Base-by-base conservation (phyloP, 805 yeast species). In the Kuraishia molischiana region DNA sequence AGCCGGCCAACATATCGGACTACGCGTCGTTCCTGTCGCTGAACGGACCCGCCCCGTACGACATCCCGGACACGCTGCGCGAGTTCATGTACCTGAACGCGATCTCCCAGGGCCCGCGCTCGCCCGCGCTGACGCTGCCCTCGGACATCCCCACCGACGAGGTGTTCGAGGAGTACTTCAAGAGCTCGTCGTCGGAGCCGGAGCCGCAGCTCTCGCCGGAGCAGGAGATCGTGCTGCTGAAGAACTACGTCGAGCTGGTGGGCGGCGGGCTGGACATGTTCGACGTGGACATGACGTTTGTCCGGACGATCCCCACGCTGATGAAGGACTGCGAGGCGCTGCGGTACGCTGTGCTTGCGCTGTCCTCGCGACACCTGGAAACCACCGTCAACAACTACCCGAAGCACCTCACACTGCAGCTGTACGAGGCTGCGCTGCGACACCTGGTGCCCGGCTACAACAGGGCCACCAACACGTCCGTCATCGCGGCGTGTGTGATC, bases 1-100 rank as follows among this genome's bases (percentile, higher is more conserved):
- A 50, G n/a, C 46, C 44, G 3, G 15, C 40, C 19, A 42, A 37
- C 14, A 29, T 26, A 2, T 18, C 33, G 15, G 34, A 36, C 24
- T 37, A 37, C 14, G 35, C 21, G 9, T 22, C 36, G 13, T 37
- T 37, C 19, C 28, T 37, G 14, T 24, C 28, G 20, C 17, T 15
- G 15, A 20, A 37, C 17, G 17, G 31, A 8, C 31, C 31, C 17
- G 13, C 5, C 17, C 45, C 50, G 34, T 52, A 53, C 31, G 59
- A 59, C 18, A 46, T 63, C 6, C 60, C 60, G 32, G 45, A 50
- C 31, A 61, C 65, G 1, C 49, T 65, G 35, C 50, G 65, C 35
- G 67, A 62, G 41, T 59, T 58, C 40, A 64, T 64, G 66, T 57
- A 56, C 44, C 53, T 63, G 18, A 58, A 58, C 39, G 61, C 62